These are phyloP conservation scores for Quercus alba DNA, from an alignment of 306 rosid genomes.

Conservation along the genomic window DNA sequence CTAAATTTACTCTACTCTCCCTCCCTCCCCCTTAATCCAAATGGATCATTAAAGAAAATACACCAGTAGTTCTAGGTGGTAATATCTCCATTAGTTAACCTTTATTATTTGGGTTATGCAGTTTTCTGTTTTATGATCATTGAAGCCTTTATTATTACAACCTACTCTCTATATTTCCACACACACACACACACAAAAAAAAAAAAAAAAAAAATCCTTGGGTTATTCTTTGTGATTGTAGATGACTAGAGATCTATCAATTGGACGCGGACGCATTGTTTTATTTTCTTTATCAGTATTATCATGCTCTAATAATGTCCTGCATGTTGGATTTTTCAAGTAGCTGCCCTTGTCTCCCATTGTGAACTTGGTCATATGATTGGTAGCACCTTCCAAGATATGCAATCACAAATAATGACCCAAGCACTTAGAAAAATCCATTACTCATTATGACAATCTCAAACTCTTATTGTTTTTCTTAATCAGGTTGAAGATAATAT, in stretches of 20 bases:
- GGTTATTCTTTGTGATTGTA: too few relatives aligned
- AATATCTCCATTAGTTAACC: neutral
- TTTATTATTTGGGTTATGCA: too few relatives aligned
- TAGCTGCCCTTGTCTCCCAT: constrained; percentile 85
- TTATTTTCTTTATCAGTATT: too few relatives aligned
- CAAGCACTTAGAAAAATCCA: constrained; percentile 73
- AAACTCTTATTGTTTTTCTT: constrained; percentile 58
- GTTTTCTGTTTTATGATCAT: too few relatives aligned
- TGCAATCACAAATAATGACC: constrained; percentile 58
- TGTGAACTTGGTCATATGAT: constrained; percentile 60
- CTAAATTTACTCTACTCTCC: too few relatives aligned
- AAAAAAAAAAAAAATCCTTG: too few relatives aligned
- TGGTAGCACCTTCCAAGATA: constrained; percentile 35
- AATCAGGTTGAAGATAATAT: constrained; percentile 60
- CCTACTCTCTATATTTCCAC: too few relatives aligned
- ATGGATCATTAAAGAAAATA: neutral
- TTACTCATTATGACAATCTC: constrained; percentile 56
- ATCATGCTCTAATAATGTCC: neutral
- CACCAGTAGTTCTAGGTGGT: neutral
- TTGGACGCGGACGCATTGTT: too few relatives aligned
- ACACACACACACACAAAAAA: too few relatives aligned
- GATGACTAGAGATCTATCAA: too few relatives aligned
- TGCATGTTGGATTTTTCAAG: constrained; percentile 39
- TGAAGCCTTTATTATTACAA: too few relatives aligned
- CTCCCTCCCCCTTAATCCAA: too few relatives aligned